Evolutionary conservation across 345 rosid genomes (phyloP).

Genomic region (Eucalyptus brandiana): DNA sequence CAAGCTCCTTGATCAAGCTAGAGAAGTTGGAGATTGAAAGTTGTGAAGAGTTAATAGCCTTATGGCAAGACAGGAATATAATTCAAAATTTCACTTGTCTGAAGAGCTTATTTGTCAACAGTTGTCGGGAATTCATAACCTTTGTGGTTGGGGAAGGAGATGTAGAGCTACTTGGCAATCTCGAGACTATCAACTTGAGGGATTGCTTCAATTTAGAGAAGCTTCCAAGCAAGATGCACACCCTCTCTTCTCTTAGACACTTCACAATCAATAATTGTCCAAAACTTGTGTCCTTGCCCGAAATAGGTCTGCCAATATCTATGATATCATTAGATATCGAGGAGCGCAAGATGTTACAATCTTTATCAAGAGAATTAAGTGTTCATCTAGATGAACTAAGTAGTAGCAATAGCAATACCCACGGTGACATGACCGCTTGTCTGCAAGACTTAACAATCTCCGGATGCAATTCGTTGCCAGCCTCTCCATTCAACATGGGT

Average conservation of each 20-base stretch:
- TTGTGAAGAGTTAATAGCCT: neutral
- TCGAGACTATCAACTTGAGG: neutral
- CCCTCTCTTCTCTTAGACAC: neutral
- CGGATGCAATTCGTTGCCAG: neutral
- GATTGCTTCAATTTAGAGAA: neutral
- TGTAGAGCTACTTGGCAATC: neutral
- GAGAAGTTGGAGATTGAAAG: neutral
- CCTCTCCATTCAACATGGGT: neutral
- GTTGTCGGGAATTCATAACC: neutral
- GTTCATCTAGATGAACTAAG: neutral
- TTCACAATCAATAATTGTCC: neutral
- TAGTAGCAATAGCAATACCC: accelerated
- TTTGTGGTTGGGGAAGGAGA: neutral
- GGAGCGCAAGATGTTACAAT: neutral
- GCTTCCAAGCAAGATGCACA: neutral
- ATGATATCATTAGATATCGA: neutral
- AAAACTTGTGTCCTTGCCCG: neutral
- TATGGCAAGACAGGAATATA: neutral
- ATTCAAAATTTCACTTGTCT: too few species aligned
- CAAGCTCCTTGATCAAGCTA: neutral
- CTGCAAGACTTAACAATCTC: accelerated
- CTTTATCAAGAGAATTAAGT: neutral
- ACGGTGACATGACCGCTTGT: neutral
- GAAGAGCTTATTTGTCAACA: neutral
- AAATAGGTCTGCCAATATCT: neutral